phyloP scores from a whole-genome alignment of 495 filamentous ascomycete genomes.

The Xylaria sp. region DNA sequence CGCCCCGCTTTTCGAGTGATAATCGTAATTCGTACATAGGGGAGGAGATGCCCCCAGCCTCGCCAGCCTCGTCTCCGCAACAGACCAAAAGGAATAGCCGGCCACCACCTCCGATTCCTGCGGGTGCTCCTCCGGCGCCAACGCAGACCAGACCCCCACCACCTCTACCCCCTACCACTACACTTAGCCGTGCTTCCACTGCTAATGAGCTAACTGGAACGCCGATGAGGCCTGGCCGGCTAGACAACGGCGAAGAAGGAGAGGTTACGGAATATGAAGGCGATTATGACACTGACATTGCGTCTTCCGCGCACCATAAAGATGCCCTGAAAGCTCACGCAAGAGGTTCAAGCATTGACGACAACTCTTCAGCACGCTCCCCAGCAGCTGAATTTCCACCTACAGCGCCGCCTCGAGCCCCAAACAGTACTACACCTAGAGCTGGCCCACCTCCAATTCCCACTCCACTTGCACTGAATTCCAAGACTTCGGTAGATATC shows the following conservation, averaged over 20 bases:
- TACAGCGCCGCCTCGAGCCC: conserved; percentile 53
- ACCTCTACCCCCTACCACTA: conserved; percentile 71
- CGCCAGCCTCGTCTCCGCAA: conserved; percentile 46
- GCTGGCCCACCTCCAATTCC: conserved; percentile 67
- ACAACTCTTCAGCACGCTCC: conserved; percentile 54
- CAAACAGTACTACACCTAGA: conserved; percentile 43
- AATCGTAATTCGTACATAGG: conserved; percentile 60
- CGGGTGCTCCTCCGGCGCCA: conserved; percentile 57
- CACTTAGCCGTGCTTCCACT: conserved; percentile 66
- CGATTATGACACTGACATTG: conserved; percentile 98
- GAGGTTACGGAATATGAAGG: conserved; percentile 96
- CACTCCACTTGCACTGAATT: conserved; percentile 59
- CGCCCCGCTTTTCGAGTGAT: conserved; percentile 60
- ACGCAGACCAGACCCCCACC: conserved; percentile 73
- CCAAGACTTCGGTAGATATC: conserved; percentile 65
- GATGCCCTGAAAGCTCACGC: conserved; percentile 88
- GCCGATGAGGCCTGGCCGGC: conserved; percentile 47
- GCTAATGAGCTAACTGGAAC: conserved; percentile 56
- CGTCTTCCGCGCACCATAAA: conserved; percentile 84
- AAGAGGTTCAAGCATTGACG: conserved; percentile 74
- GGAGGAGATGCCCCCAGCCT: conserved; percentile 53
- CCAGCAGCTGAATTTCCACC: conserved; percentile 54
- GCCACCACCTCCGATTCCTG: conserved; percentile 57
- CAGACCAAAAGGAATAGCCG: conserved; percentile 61
- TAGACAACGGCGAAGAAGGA: conserved; percentile 73